Evolutionary conservation across 495 filamentous ascomycete species (phyloP).

Genomic region (Opeltia flavorubescens): DNA sequence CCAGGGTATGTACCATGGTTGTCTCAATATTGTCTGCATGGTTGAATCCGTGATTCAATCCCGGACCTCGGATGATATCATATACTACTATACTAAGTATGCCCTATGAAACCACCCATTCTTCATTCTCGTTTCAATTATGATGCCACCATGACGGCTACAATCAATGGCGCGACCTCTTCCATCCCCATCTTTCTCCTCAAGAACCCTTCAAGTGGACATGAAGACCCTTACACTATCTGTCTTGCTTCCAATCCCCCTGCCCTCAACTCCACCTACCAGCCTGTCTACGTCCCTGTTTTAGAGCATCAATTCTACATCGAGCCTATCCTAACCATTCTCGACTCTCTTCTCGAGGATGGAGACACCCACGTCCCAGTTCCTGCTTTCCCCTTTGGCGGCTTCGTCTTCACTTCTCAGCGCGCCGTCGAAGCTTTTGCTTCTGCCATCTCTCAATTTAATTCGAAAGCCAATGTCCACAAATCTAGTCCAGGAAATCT

Average conservation of each 20-base stretch:
- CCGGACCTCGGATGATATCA: too few relatives aligned
- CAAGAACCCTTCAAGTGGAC: slow-evolving; percentile 57
- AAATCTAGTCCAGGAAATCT: too few relatives aligned
- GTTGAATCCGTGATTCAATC: too few relatives aligned
- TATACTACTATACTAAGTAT: too few relatives aligned
- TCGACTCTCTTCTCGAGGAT: slow-evolving; percentile 13
- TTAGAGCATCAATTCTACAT: slow-evolving; percentile 47
- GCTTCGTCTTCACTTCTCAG: slow-evolving; percentile 66
- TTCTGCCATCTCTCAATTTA: slow-evolving; percentile 6
- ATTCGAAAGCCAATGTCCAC: slow-evolving; percentile 3
- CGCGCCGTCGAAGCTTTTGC: slow-evolving; percentile 52
- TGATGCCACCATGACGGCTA: background rate
- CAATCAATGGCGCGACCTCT: background rate
- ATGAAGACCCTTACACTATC: slow-evolving; percentile 69
- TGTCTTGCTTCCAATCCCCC: slow-evolving; percentile 38
- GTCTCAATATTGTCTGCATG: too few relatives aligned
- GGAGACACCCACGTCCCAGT: slow-evolving; percentile 4
- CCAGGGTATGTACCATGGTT: too few relatives aligned
- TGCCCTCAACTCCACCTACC: slow-evolving; percentile 61
- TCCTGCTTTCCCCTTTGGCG: slow-evolving; percentile 16
- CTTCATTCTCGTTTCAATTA: too few relatives aligned
- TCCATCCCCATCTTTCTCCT: slow-evolving; percentile 57
- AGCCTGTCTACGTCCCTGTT: slow-evolving; percentile 66
- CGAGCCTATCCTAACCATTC: slow-evolving; percentile 24
- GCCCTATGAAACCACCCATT: too few relatives aligned